These are phyloP conservation scores for Pichia sp. DNA, from an alignment of 1,139 yeast genomes.

Conservation along the genomic window DNA sequence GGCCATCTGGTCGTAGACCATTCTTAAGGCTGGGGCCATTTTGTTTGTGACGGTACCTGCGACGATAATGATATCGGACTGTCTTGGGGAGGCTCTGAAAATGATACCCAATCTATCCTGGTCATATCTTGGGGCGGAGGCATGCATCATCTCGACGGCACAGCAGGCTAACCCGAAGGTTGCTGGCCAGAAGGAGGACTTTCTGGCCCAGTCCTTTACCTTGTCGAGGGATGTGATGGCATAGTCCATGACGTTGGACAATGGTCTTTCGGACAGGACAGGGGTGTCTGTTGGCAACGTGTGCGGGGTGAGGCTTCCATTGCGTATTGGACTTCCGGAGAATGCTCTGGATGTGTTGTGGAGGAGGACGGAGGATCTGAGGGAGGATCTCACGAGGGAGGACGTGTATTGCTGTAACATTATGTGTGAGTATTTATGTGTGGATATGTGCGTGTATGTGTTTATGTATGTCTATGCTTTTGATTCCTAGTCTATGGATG, in stretches of 20 bases:
- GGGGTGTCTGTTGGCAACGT: constrained; percentile 43
- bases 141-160: constrained; percentile 96
- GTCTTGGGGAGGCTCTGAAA: constrained; percentile 94
- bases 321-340: constrained; percentile 15
- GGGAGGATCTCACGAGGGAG: constrained; percentile 8
- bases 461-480: neutral
- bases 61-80: constrained; percentile 88
- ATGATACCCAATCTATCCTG: constrained; percentile 91
- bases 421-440: neutral
- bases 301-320: constrained; percentile 23
- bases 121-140: constrained; percentile 86
- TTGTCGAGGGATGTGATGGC: constrained; percentile 82
- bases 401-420: constrained; percentile 8
- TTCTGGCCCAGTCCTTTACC: constrained; percentile 89
- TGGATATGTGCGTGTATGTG: neutral
- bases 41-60: constrained; percentile 90
- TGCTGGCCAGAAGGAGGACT: constrained; percentile 91
- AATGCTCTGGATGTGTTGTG: constrained; percentile 13
- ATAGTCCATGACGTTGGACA: constrained; percentile 64
- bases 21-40: constrained; percentile 93
- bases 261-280: constrained; percentile 47
- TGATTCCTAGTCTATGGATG: no score
- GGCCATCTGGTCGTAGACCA: constrained; percentile 92
- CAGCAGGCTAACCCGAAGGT: constrained; percentile 91
- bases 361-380: neutral